Evolutionary conservation across 768 basidiomycete genomes (phyloP), one percentile per base, ranked within the genome.

Genomic region (Paxillus involutus): DNA sequence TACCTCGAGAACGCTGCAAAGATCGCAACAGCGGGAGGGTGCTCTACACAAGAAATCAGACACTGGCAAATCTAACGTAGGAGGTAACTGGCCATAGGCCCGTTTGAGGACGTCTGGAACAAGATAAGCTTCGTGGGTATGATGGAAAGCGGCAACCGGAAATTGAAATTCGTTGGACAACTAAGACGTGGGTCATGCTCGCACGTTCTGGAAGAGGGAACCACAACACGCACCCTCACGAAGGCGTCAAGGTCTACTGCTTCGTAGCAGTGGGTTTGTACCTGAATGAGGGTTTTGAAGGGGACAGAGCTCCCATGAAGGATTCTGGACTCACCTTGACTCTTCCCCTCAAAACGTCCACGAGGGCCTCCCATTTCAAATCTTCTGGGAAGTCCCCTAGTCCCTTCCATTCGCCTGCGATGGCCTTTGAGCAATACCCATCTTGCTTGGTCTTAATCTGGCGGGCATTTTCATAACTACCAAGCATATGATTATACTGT

Each of bases 111-210:
- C 66, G 24, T 83, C 82, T 2, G 89, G 86, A n/a, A 91, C 88
- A 39, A 93, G 83, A 59, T 88, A 92, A 0, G 89, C 82, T 60
- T 91, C 88, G 40, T 84, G 83, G 1, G 90, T 89, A 59, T 91
- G 89, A 60, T 91, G 89, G 70, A 90, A 82, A 0, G 86, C 85
- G 0, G 88, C 81, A 36, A 91, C 73, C 0, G 85, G 80, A 71
- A 89, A 89, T 56, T 89, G 74, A 74, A 91, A 93, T 58, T 93
- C 90, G 68, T 92, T 89, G 10, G 88, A 82, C 3, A 92, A 74
- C 78, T 89, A 51, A 3, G 4, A 52, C 37, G 6, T 11, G 30
- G 7, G 39, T 55, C 19, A 45, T 6, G 3, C 17, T 37, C 26
- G 29, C 7, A 17, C 8, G 29, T 21, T 30, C 16, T 11, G 4